Evolutionary conservation across 2,329 filamentous ascomycete species (phyloP), one percentile per base, ranked within the genome.

Genomic region (Penicillium sp.): DNA sequence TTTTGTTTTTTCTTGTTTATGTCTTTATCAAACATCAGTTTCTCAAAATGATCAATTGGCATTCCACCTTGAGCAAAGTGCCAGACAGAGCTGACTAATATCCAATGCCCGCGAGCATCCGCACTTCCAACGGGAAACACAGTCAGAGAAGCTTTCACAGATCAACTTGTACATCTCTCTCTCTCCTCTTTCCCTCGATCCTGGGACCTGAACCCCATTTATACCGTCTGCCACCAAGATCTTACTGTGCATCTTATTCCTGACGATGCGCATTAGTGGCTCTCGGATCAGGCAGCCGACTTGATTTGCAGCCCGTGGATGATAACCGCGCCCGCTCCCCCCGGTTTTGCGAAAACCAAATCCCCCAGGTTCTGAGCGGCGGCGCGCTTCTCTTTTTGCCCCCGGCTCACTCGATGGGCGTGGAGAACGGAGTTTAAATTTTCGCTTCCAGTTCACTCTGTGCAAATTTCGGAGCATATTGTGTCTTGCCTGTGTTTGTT

Each of bases 241-340:
- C 51, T 49, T 4, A 19, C 38, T 30, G 48, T 35, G 28, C 28
- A 51, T 51, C 28, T 49, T 28, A 16, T 35, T 33, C 28, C n/a
- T 49, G 61, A 67, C 55, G 43, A 67, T 66, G 64, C 60, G 30
- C 55, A 62, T 61, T 46, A 40, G 46, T 42, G 51, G 33, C 19
- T 51, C 52, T 62, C 43, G 57, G 59, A 61, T 46, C 61, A 66
- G 60, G 55, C 57, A 64, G 56, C 60, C 63, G 58, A 68, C 57
- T 62, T 62, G 61, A 67, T 60, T 48, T 52, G 54, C 43, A 45
- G 56, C 35, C 33, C 13, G 35, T 37, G 35, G 35, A 56, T 57
- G 58, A 65, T 48, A 60, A 54, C 52, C 62, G 40, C 38, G n/a
- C 48, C 48, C 26, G 19, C 43, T 35, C 19, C 30, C 42, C 40